A percentile compares a stretch with the other conserved stretches of the same genome.
These are phyloP conservation scores for Hypocrella siamensis DNA, from an alignment of 2,329 filamentous ascomycete genomes.

Conservation along the genomic window DNA sequence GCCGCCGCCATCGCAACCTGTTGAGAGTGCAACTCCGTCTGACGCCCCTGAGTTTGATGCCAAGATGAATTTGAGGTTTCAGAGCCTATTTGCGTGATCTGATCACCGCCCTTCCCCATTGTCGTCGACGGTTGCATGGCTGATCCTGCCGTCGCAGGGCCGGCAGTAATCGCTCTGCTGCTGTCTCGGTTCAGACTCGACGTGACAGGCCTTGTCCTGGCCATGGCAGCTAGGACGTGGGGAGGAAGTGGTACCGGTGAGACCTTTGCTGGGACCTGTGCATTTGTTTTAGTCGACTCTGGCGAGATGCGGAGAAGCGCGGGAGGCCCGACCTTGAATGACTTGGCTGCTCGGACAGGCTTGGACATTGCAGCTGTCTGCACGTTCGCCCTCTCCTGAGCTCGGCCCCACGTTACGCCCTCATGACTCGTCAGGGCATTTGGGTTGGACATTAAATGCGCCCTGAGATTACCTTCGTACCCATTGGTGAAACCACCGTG, in stretches of 20 bases:
- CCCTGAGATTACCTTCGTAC: slow-evolving; percentile 36
- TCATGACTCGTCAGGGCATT: slow-evolving; percentile 11
- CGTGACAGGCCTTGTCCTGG: slow-evolving; percentile 1
- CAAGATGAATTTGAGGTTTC: too few relatives aligned
- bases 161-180: background rate
- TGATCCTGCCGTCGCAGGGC: slow-evolving; percentile 2
- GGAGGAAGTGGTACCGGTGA: slow-evolving; percentile 28
- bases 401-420: too few relatives aligned
- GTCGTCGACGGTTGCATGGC: too few relatives aligned
- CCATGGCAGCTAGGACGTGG: slow-evolving; percentile 25
- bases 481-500: slow-evolving; percentile 45
- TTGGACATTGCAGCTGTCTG: slow-evolving; percentile 8
- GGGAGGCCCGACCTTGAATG: slow-evolving; percentile 17
- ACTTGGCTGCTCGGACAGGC: slow-evolving; percentile 10
- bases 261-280: slow-evolving; percentile 21
- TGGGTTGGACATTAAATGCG: slow-evolving; percentile 24
- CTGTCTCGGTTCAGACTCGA: background rate
- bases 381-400: too few relatives aligned
- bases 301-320: slow-evolving; percentile 9
- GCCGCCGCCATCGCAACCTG: background rate
- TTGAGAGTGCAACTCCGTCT: too few relatives aligned
- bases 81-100: too few relatives aligned
- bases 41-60: too few relatives aligned
- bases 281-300: slow-evolving; percentile 14
- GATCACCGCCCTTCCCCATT: too few relatives aligned